A percentile compares a stretch with the other conserved stretches of the same genome.
Conservation (phyloP, 2,329 filamentous ascomycete species). For the Fusarium duplospermum region DNA sequence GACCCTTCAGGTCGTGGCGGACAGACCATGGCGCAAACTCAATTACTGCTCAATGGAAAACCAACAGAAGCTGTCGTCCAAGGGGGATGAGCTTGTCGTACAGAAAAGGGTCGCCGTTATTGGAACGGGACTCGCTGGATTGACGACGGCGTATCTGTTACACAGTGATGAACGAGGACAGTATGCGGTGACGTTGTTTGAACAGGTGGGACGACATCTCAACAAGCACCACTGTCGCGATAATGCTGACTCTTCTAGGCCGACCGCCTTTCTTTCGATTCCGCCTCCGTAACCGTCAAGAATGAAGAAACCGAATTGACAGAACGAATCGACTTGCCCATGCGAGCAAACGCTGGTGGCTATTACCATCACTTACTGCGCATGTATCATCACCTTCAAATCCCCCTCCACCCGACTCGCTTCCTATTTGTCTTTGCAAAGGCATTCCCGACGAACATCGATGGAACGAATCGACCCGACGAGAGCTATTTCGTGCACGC, state of each 20-base stretch:
- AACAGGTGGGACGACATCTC: constrained; percentile 46
- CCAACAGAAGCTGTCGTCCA: neutral
- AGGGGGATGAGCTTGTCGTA: neutral
- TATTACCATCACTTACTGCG: constrained; percentile 67
- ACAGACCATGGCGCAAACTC: neutral
- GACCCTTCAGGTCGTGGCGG: too few relatives aligned
- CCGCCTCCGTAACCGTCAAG: constrained; percentile 52
- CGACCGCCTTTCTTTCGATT: constrained; percentile 51
- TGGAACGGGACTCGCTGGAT: constrained; percentile 53
- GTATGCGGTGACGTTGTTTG: constrained; percentile 51
- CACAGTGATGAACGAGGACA: constrained; percentile 46
- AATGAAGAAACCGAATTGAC: constrained; percentile 44
- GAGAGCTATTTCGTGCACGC: constrained; percentile 64
- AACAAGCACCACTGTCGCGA: neutral
- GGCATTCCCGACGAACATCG: constrained; percentile 22
- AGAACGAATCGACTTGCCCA: constrained; percentile 55
- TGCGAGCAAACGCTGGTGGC: constrained; percentile 52
- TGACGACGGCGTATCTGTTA: constrained; percentile 51
- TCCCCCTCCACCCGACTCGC: constrained; percentile 60
- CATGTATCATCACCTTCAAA: constrained; percentile 66
- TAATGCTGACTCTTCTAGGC: constrained; percentile 39
- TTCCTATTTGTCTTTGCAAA: constrained; percentile 66
- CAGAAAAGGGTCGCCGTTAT: constrained; percentile 46
- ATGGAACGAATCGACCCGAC: constrained; percentile 21
- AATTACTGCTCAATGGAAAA: constrained; percentile 1